A percentile compares a stretch with the other conserved stretches of the same genome.
phyloP scores from a whole-genome alignment of 257 asterid genomes.

The Solanum stenotomum region DNA sequence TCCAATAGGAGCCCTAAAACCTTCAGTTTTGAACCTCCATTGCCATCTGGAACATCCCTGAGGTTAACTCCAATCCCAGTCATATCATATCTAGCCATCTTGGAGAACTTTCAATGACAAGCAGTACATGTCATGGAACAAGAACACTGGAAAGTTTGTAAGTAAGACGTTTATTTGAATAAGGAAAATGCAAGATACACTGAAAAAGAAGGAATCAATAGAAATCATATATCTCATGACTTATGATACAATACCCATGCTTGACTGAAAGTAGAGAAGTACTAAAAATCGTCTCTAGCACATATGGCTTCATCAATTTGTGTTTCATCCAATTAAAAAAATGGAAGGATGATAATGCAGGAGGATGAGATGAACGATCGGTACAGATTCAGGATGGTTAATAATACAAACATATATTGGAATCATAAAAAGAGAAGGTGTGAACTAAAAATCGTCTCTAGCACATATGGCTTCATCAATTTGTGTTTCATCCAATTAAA shows the following conservation, averaged over 20 bases:
- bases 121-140: conserved; percentile 56
- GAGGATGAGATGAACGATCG: neutral
- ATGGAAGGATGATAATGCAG: neutral
- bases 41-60: conserved; percentile 79
- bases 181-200: neutral
- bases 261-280: neutral
- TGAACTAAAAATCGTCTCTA: neutral
- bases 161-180: conserved; percentile 15
- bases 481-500: neutral
- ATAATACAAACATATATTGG: neutral
- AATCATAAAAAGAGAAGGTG: neutral
- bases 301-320: neutral
- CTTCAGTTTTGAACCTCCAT: conserved; percentile 62
- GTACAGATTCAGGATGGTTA: neutral
- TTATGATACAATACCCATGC: neutral
- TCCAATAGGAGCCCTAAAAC: conserved; percentile 90
- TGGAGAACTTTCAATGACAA: conserved; percentile 73
- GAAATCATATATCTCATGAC: neutral
- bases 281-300: neutral
- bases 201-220: neutral
- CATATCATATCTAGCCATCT: conserved; percentile 98
- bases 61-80: conserved; percentile 92
- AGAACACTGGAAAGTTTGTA: conserved; percentile 54
- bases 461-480: neutral
- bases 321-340: neutral